Evolutionary conservation across 306 rosid genomes (phyloP), one percentile per base, ranked within the genome.

Genomic region (Carpinus viminea): DNA sequence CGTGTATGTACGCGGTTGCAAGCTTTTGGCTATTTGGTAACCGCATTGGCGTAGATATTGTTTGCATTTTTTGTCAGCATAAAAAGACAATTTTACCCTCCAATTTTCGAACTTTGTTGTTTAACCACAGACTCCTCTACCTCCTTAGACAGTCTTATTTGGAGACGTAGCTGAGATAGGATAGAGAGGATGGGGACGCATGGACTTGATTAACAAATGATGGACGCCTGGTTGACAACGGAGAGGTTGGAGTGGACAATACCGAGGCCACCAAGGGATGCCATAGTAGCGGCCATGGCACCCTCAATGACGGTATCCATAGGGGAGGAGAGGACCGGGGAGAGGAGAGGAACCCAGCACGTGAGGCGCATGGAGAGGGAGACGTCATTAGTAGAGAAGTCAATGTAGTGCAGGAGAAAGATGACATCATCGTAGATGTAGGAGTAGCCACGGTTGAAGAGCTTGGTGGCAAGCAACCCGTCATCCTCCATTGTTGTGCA

Each of bases 291-390:
- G 52, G 97, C 94, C 98, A 92, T 93, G 82, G 81, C 51, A 1
- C 93, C 60, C 76, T 92, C 98, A 7, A 94, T 92, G 57, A 93
- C 93, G 13, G 97, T 92, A 74, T 93, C 98, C 98, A 93, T 92
- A 0, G 98, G 98, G n/a, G 98, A 93, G n/a, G 98, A 89, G 15
- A 92, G 91, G 74, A 92, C 74, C 48, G 98, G 98, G n/a, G 85
- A 61, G 15, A 88, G 75, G 68, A 92, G 94, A 0, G 85, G 54
- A 66, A 93, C 7, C 38, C 85, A 86, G 71, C 97, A 94, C 62
- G 85, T 84, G 81, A 93, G 89, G 2, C 73, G 79, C 51, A 97
- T 79, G 76, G 83, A 66, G 53, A 92, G 88, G 36, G 73, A 77
- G 79, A 93, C 98, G 10, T 88, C 60, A 36, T 90, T 96, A n/a